Conservation (phyloP, 2,329 filamentous ascomycete species). For the Periglandula ipomoeae region DNA sequence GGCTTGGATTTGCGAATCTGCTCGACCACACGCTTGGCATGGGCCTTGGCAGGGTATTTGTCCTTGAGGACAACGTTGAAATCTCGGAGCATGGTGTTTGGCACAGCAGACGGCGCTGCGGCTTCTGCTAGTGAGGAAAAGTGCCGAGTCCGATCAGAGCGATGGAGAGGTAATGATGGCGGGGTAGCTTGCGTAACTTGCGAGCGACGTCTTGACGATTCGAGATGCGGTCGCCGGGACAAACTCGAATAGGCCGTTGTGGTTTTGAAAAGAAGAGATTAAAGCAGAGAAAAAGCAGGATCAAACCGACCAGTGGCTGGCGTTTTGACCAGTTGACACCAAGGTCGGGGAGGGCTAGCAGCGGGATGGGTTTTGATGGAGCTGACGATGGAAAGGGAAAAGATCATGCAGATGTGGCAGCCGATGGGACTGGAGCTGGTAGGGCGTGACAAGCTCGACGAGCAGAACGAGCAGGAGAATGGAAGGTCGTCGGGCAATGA, state of each 20-base stretch:
- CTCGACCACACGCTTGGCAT: constrained; percentile 75
- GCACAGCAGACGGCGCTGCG: background rate
- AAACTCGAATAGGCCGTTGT: background rate
- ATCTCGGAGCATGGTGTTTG: constrained; percentile 25
- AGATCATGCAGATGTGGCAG: background rate
- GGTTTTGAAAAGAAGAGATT: background rate
- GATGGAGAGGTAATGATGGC: background rate
- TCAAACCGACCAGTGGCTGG: too few species aligned
- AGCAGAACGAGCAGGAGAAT: background rate
- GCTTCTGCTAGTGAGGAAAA: background rate
- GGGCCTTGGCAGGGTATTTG: constrained; percentile 76
- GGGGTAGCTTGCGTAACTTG: background rate
- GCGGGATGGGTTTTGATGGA: background rate
- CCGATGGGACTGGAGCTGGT: background rate
- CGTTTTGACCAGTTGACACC: background rate
- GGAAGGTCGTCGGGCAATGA: too few species aligned
- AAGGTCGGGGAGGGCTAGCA: background rate
- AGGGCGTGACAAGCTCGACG: background rate
- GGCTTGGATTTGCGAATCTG: constrained; percentile 62
- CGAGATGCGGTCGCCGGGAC: background rate
- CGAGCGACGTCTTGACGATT: background rate
- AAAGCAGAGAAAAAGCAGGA: too few species aligned
- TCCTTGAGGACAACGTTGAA: constrained; percentile 47
- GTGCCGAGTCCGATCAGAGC: background rate
- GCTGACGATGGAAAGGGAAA: background rate